Conservation (phyloP, 495 filamentous ascomycete species). For the Aspergillus leporis region DNA sequence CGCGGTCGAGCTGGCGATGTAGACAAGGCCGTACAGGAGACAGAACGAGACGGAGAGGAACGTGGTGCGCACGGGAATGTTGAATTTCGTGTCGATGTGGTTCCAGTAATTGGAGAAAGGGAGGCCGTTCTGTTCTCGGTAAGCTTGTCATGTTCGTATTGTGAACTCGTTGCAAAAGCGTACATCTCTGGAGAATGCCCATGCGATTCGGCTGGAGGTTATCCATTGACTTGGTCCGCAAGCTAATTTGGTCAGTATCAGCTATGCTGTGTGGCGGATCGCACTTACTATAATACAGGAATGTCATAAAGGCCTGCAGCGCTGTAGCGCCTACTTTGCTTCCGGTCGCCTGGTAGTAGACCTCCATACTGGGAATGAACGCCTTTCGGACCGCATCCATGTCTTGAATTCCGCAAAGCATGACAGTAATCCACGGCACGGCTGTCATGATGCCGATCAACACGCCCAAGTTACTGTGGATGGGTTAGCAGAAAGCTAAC, state of each 20-base stretch:
- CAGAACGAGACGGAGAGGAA: conserved; percentile 26
- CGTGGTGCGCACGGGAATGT: conserved; percentile 27
- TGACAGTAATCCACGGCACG: conserved; percentile 29
- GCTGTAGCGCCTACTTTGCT: conserved; percentile 26
- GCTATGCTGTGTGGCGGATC: not conserved
- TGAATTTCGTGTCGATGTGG: conserved; percentile 14
- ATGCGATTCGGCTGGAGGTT: conserved; percentile 26
- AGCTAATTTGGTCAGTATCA: conserved; percentile 10
- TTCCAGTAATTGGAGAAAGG: conserved; percentile 21
- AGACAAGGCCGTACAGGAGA: conserved; percentile 38
- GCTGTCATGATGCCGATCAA: conserved; percentile 29
- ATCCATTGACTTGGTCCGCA: conserved; percentile 22
- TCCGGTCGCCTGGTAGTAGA: conserved; percentile 34
- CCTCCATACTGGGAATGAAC: conserved; percentile 26
- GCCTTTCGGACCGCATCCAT: conserved; percentile 32
- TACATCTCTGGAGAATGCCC: conserved; percentile 28
- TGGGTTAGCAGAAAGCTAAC: not conserved
- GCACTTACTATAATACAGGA: conserved; percentile 32
- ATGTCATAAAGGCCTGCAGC: conserved; percentile 29
- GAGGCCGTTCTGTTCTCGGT: conserved; percentile 21
- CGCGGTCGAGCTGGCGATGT: conserved; percentile 39
- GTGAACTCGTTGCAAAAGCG: not conserved
- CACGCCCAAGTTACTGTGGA: conserved; percentile 21
- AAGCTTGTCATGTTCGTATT: not conserved
- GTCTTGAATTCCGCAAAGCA: conserved; percentile 31